Base-by-base conservation (phyloP, 306 rosid species). In the Sicyos edulis region DNA sequence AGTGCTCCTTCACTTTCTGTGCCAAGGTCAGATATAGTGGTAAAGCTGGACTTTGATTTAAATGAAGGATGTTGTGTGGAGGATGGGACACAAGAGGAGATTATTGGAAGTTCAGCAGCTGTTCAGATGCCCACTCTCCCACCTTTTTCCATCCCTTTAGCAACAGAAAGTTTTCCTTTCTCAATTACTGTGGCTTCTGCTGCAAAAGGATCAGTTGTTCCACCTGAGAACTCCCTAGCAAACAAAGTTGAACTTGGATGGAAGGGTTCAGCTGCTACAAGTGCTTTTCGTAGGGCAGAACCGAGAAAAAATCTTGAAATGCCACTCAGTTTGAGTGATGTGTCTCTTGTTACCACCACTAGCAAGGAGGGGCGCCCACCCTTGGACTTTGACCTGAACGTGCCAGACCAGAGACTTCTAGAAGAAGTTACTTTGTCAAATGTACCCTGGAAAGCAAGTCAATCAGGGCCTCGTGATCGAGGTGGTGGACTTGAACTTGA, bases 211-310 rank as follows among this genome's bases (percentile, higher is more conserved):
- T 85, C 95, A 0, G 84, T 91, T 82, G 63, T 87, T 73, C 96
- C 66, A 15, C 97, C 96, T 13, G 96, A 91, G 53, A 86, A 85
- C 80, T 86, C 81, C 4, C 71, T 89, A 82, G 84, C 85, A 70
- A 85, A 75, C 62, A 93, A 80, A 66, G 87, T 84, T 72, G 96
- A 87, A 75, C 92, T 86, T 77, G 97, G 97, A 69, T 93, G 97
- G 99, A 93, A 91, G 77, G 99, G 99, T 9, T 88, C 98, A 11
- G 96, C 98, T 64, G 96, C 92, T 59, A 93, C 96, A 50, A 93
- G 99, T 78, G 99, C 99, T 66, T 91, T 93, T 75, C 87, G 97
- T 11, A 92, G 96, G 10, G 97, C 99, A 16, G 99, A 93, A 77
- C 99, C 92, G 47, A 82, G 96, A 76, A 93, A 87, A 73, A 82